Conservation (phyloP, 805 yeast species). For the Alloascoidea hylecoeti region DNA sequence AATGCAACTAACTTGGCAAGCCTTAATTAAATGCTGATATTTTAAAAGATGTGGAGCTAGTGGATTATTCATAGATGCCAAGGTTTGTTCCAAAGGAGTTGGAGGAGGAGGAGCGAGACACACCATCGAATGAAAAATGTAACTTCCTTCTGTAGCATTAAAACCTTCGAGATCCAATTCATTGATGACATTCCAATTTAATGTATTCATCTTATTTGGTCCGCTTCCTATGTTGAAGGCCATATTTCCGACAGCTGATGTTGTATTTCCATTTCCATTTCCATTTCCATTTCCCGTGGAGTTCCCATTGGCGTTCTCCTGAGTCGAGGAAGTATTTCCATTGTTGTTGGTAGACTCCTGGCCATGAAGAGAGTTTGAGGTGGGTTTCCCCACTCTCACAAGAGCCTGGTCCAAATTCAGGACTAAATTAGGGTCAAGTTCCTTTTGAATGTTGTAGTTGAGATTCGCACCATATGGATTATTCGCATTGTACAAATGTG, state of each 20-base stretch:
- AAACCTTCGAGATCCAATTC: neutral
- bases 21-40: neutral
- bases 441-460: neutral
- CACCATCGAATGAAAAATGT: neutral
- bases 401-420: neutral
- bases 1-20: neutral
- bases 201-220: neutral
- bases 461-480: slow-evolving; percentile 1
- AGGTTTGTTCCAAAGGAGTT: slow-evolving; percentile 1
- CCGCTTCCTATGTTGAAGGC: neutral
- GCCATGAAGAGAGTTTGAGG: neutral
- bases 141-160: neutral
- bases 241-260: neutral
- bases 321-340: neutral
- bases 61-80: neutral
- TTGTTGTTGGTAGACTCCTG: neutral
- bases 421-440: neutral
- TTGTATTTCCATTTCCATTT: neutral
- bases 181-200: neutral
- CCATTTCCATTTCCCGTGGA: neutral
- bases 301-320: neutral
- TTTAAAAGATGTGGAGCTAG: neutral
- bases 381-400: neutral
- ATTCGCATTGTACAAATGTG: neutral
- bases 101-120: slow-evolving; percentile 1